Conservation (phyloP, 2,329 filamentous ascomycete species). For the Chalaropsis thielavioides region DNA sequence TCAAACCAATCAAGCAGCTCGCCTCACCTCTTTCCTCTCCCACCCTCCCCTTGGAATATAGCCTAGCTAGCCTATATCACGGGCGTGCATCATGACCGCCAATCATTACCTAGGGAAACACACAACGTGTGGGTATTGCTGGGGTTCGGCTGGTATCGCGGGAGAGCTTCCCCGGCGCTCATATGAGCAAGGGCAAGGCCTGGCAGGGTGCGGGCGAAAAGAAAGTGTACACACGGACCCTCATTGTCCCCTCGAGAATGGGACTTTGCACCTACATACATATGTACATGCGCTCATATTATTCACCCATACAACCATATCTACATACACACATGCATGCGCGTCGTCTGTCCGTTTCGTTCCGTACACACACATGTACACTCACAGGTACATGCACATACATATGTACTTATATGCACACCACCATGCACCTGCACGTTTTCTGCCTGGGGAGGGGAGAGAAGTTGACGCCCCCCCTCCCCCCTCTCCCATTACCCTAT, state of each 20-base stretch:
- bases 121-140: background rate
- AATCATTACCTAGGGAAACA: background rate
- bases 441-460: background rate
- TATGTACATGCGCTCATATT: background rate
- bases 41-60: background rate
- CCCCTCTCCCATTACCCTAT: too few species aligned
- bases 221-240: background rate
- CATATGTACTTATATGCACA: background rate
- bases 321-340: background rate
- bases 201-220: background rate
- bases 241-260: background rate
- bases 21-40: too few species aligned
- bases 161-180: background rate
- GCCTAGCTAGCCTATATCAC: background rate
- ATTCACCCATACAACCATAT: background rate
- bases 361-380: too few species aligned
- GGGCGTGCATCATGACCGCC: background rate
- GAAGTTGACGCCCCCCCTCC: background rate
- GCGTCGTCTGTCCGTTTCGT: too few species aligned
- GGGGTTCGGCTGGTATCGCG: background rate
- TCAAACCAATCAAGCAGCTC: background rate
- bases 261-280: background rate
- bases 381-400: too few species aligned
- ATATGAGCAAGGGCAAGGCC: background rate
- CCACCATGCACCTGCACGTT: background rate